Percentiles rank a stretch among this genome's conserved stretches.
phyloP scores from a whole-genome alignment of 2,329 filamentous ascomycete genomes.

The Dothistroma pini region DNA sequence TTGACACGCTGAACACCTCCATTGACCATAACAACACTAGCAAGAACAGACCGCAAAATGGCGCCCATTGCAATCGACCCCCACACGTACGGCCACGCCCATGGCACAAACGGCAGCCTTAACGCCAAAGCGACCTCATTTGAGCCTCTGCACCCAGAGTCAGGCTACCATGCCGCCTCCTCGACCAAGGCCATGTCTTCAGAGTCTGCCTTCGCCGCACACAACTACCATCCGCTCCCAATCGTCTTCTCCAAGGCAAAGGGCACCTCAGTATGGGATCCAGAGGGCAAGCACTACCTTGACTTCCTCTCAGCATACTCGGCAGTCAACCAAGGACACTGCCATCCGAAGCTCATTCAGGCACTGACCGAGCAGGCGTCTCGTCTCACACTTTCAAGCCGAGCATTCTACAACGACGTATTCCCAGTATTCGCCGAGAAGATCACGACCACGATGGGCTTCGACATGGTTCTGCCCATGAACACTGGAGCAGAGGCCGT shows the following conservation, averaged over 20 bases:
- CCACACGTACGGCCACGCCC: constrained; percentile 26
- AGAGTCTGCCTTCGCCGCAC: constrained; percentile 82
- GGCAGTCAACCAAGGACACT: constrained; percentile 97
- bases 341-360: constrained; percentile 92
- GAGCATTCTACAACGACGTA: constrained; percentile 97
- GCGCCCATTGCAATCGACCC: constrained; percentile 36
- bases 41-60: constrained; percentile 27
- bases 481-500: constrained; percentile 96
- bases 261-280: constrained; percentile 92
- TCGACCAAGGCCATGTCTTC: constrained; percentile 73
- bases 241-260: constrained; percentile 85
- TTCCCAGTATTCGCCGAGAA: constrained; percentile 95
- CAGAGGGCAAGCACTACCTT: constrained; percentile 84
- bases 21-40: not conserved
- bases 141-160: constrained; percentile 41
- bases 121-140: constrained; percentile 43
- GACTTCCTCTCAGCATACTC: constrained; percentile 98
- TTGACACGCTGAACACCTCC: not conserved
- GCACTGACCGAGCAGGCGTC: constrained; percentile 84
- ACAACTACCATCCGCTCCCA: constrained; percentile 98
- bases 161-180: constrained; percentile 70
- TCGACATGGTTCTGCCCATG: constrained; percentile 98
- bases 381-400: constrained; percentile 84
- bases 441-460: constrained; percentile 82
- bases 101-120: constrained; percentile 27